These are phyloP conservation scores for Tubosaeta sp. DNA, from an alignment of 768 basidiomycete species.

Conservation along the genomic window DNA sequence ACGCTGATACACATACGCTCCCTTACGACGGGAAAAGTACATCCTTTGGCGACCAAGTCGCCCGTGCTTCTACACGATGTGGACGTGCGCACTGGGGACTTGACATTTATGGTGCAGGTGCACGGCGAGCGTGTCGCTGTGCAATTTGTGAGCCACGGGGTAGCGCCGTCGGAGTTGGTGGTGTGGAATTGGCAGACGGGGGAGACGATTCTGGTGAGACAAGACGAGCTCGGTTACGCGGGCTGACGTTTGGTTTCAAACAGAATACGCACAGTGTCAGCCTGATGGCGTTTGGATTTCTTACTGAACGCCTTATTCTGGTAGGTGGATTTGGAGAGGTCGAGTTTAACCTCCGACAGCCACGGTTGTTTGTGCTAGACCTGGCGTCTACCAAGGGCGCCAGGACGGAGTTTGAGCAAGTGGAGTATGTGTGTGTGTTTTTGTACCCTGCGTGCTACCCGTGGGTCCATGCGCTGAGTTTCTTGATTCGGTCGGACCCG, in stretches of 20 bases:
- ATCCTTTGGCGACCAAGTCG: constrained; percentile 39
- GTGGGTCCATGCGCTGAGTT: constrained; percentile 25
- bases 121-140: constrained; percentile 50
- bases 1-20: constrained; percentile 41
- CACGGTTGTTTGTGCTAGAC: constrained; percentile 38
- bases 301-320: constrained; percentile 40
- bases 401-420: constrained; percentile 26
- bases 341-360: constrained; percentile 18
- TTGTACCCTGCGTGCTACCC: constrained; percentile 36
- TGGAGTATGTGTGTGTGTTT: constrained; percentile 37
- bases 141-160: constrained; percentile 36
- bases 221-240: neutral
- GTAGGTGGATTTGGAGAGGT: constrained; percentile 27
- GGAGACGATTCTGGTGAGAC: constrained; percentile 43
- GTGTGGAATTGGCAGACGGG: constrained; percentile 71
- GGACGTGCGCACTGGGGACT: constrained; percentile 12
- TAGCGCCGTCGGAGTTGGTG: constrained; percentile 42
- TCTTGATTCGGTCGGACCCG: constrained; percentile 53
- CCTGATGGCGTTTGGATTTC: constrained; percentile 40
- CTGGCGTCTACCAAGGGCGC: constrained; percentile 32
- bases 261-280: constrained; percentile 29
- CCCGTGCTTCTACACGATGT: constrained; percentile 29
- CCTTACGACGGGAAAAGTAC: constrained; percentile 41
- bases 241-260: neutral
- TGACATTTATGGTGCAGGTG: constrained; percentile 51